These are phyloP conservation scores for Agrocybe chaxingu DNA, from an alignment of 768 basidiomycete species.

Conservation along the genomic window DNA sequence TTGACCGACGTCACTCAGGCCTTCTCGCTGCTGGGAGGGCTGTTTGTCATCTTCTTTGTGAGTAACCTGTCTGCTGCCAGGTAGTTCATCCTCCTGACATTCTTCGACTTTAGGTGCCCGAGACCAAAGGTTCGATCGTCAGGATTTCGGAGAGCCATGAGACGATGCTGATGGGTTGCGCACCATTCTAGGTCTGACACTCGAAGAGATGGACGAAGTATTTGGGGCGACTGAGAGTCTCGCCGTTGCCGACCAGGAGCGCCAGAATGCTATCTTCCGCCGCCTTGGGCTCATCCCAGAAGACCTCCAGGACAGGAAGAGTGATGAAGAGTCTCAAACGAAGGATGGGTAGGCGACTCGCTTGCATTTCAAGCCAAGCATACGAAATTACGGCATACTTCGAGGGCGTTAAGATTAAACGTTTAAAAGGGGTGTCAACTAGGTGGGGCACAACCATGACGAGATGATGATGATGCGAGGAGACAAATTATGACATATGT, in stretches of 20 bases:
- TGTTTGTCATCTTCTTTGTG: slow-evolving; percentile 66
- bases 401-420: background rate
- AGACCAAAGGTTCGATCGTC: slow-evolving; percentile 56
- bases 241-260: slow-evolving; percentile 51
- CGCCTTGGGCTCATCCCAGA: slow-evolving; percentile 54
- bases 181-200: slow-evolving; percentile 38
- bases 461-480: too few species aligned
- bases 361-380: too few species aligned
- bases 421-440: background rate
- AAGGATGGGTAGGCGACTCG: background rate
- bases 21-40: slow-evolving; percentile 64
- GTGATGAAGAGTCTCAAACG: slow-evolving; percentile 16
- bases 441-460: too few species aligned
- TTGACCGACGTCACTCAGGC: slow-evolving; percentile 27
- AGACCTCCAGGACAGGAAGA: slow-evolving; percentile 12
- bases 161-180: background rate
- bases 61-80: slow-evolving; percentile 16
- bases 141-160: background rate
- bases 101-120: slow-evolving; percentile 45
- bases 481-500: too few species aligned
- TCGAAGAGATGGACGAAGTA: slow-evolving; percentile 80
- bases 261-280: slow-evolving; percentile 48
- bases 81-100: background rate
- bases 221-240: slow-evolving; percentile 59
- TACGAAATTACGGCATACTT: too few species aligned